A percentile compares a stretch with the other conserved stretches of the same genome.
Conservation (phyloP, 371 early-diverging fungal genomes). For the Coemansia sp. region DNA sequence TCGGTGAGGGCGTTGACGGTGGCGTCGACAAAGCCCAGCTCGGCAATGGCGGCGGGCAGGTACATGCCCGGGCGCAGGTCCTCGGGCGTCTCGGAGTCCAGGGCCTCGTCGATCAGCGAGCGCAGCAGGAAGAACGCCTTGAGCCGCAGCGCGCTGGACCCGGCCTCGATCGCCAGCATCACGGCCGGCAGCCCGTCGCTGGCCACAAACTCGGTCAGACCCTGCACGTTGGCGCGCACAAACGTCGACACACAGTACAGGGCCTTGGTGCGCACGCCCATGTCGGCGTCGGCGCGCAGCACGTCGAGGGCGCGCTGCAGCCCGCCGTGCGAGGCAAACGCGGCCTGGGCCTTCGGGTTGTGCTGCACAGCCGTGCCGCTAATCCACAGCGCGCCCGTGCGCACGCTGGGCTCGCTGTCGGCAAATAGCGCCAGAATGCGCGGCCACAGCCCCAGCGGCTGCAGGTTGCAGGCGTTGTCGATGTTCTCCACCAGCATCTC, state of each 20-base stretch:
- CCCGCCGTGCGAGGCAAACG: slow-evolving; percentile 67
- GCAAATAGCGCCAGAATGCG: slow-evolving; percentile 58
- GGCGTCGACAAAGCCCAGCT: slow-evolving; percentile 26
- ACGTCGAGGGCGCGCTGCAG: slow-evolving; percentile 58
- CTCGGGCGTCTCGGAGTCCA: slow-evolving; percentile 36
- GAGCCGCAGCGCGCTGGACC: slow-evolving; percentile 14
- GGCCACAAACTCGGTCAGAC: slow-evolving; percentile 60
- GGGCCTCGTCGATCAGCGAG: slow-evolving; percentile 44
- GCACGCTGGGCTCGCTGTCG: slow-evolving; percentile 53
- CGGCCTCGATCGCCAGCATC: slow-evolving; percentile 52
- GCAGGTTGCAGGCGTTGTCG: slow-evolving; percentile 91
- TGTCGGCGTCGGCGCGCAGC: slow-evolving; percentile 57
- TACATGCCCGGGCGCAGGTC: slow-evolving; percentile 32
- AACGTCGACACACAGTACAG: slow-evolving; percentile 78
- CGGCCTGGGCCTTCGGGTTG: slow-evolving; percentile 79
- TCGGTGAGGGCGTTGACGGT: slow-evolving; percentile 12
- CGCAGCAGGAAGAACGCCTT: slow-evolving; percentile 40
- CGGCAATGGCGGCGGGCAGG: slow-evolving; percentile 32
- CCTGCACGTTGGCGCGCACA: slow-evolving; percentile 66
- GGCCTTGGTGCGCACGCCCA: slow-evolving; percentile 67
- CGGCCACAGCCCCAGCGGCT: slow-evolving; percentile 87
- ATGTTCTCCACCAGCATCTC: slow-evolving; percentile 93
- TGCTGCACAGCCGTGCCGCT: slow-evolving; percentile 93
- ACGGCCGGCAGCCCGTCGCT: slow-evolving; percentile 59
- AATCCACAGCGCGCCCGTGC: slow-evolving; percentile 84